A percentile compares a stretch with the other conserved stretches of the same genome.
Conservation (phyloP, 768 basidiomycete genomes). For the Tylopilus rubrobrunneus region DNA sequence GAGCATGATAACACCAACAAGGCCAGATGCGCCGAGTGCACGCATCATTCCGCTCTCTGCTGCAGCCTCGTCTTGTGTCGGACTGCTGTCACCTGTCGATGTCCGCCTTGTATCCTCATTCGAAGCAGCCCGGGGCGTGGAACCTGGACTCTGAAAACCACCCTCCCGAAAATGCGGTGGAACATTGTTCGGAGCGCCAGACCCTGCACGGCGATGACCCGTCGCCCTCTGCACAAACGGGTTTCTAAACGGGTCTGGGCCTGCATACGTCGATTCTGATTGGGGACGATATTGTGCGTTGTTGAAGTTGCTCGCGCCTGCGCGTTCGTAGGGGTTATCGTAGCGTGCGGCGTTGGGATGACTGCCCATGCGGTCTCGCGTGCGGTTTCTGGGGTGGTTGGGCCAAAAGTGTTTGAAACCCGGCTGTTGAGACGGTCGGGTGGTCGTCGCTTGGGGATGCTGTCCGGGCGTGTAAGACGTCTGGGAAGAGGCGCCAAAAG, state of each 20-base stretch:
- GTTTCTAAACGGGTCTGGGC: slow-evolving; percentile 21
- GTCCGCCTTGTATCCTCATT: not conserved
- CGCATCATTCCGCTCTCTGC: slow-evolving; percentile 25
- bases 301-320: not conserved
- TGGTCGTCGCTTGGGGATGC: slow-evolving; percentile 31
- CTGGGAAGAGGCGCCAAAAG: slow-evolving; percentile 10
- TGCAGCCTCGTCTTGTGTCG: slow-evolving; percentile 22
- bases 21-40: slow-evolving; percentile 26
- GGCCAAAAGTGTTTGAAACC: slow-evolving; percentile 27
- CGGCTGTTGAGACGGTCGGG: slow-evolving; percentile 22
- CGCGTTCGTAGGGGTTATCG: slow-evolving; percentile 10
- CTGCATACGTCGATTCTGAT: slow-evolving; percentile 1
- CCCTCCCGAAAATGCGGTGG: not conserved
- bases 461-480: slow-evolving; percentile 6
- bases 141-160: slow-evolving; percentile 4
- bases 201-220: slow-evolving; percentile 12
- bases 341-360: slow-evolving; percentile 8
- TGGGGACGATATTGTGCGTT: slow-evolving; percentile 2
- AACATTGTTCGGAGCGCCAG: not conserved
- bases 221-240: slow-evolving; percentile 28
- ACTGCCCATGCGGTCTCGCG: slow-evolving; percentile 11
- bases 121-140: slow-evolving; percentile 5
- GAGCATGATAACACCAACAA: slow-evolving; percentile 26
- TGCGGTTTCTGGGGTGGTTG: slow-evolving; percentile 20
- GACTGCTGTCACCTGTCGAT: slow-evolving; percentile 1